Percentiles rank a stretch among this genome's conserved stretches.
phyloP scores from a whole-genome alignment of 495 filamentous ascomycete species.

The Pseudotulostoma volvatum region DNA sequence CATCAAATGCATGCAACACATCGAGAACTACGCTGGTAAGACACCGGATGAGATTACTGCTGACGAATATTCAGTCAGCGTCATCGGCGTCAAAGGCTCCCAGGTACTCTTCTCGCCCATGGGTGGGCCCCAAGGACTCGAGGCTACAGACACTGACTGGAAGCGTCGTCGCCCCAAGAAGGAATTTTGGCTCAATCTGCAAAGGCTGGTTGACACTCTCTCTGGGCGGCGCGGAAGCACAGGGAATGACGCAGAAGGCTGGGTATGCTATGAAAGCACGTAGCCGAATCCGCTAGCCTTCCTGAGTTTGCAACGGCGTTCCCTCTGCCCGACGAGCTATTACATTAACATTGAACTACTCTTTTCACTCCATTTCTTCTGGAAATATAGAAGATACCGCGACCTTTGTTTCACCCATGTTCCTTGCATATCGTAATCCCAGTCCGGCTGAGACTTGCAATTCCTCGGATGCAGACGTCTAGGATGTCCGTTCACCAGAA shows the following conservation, averaged over 20 bases:
- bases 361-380: no score
- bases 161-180: slow-evolving; percentile 64
- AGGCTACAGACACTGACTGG: slow-evolving; percentile 88
- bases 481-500: no score
- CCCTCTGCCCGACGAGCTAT: no score
- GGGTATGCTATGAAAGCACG: slow-evolving; percentile 21
- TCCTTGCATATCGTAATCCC: no score
- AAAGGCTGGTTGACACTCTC: slow-evolving; percentile 68
- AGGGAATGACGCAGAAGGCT: slow-evolving; percentile 7
- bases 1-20: slow-evolving; percentile 76
- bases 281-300: no score
- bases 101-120: slow-evolving; percentile 75
- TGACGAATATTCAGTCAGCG: slow-evolving; percentile 52
- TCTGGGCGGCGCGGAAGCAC: slow-evolving; percentile 45
- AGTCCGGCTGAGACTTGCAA: no score
- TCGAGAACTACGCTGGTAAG: slow-evolving; percentile 59
- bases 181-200: slow-evolving; percentile 74
- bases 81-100: slow-evolving; percentile 87
- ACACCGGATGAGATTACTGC: slow-evolving; percentile 48
- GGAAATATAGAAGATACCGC: no score
- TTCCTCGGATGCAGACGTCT: no score
- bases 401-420: no score
- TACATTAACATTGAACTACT: no score
- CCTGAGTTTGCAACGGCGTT: no score
- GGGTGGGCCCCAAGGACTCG: slow-evolving; percentile 42